phyloP scores from a whole-genome alignment of 78 protist genomes.

The Isochrysis galbana region DNA sequence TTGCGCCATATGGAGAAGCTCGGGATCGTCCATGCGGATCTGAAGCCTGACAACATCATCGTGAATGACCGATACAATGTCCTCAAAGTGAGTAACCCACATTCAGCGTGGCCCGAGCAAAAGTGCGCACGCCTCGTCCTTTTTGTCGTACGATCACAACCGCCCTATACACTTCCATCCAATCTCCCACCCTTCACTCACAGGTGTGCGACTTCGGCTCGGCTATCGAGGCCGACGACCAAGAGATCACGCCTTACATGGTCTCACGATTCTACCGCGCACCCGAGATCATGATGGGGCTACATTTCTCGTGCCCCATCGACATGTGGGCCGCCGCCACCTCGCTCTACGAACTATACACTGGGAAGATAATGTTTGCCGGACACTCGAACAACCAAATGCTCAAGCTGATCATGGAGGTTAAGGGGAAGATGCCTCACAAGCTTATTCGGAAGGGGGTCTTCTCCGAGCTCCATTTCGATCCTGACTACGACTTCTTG shows the following conservation, averaged over 20 bases:
- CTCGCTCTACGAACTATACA: conserved; percentile 82
- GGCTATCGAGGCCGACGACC: conserved; percentile 67
- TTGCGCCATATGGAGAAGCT: conserved; percentile 59
- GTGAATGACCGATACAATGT: conserved; percentile 14
- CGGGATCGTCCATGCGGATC: conserved; percentile 79
- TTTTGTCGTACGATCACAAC: too few relatives aligned
- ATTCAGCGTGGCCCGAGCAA: too few relatives aligned
- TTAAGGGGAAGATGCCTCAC: conserved; percentile 27
- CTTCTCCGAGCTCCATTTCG: conserved; percentile 62
- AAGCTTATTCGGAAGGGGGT: not conserved
- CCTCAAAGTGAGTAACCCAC: not conserved
- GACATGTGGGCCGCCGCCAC: conserved; percentile 76
- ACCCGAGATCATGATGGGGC: conserved; percentile 88
- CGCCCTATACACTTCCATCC: too few relatives aligned
- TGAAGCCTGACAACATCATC: conserved; percentile 82
- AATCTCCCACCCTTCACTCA: too few relatives aligned
- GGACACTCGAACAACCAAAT: conserved; percentile 87
- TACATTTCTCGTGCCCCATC: conserved; percentile 57
- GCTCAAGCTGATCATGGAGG: conserved; percentile 73
- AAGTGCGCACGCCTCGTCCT: too few relatives aligned
- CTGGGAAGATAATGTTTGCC: conserved; percentile 81
- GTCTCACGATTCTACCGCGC: conserved; percentile 90
- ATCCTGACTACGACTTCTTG: conserved; percentile 58
- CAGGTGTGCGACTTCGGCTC: conserved; percentile 88
- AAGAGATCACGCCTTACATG: conserved; percentile 75